These are phyloP conservation scores for Tribonema minus DNA, from an alignment of 108 stramenopile species.

Conservation along the genomic window DNA sequence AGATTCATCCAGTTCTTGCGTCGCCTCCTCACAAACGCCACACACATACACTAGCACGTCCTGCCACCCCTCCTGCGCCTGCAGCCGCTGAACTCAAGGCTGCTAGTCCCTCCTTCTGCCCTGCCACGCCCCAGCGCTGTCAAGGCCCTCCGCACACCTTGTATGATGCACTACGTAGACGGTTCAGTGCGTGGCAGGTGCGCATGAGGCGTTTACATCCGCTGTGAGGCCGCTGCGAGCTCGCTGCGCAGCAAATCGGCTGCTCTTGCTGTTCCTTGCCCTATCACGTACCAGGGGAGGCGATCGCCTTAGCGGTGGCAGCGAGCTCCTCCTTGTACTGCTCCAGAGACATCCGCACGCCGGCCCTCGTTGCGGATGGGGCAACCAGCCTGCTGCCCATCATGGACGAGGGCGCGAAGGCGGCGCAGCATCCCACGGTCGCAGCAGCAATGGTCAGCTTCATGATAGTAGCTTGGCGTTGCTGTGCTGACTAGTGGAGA, in stretches of 20 bases:
- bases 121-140: not conserved
- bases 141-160: no score
- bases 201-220: not conserved
- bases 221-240: not conserved
- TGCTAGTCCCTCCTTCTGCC: not conserved
- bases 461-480: no score
- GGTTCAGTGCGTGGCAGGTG: not conserved
- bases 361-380: not conserved
- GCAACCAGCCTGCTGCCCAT: not conserved
- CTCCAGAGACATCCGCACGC: conserved; percentile 26
- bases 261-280: not conserved
- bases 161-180: no score
- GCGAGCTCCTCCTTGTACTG: conserved; percentile 46
- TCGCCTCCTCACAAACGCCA: no score
- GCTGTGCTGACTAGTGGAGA: no score
- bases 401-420: conserved; percentile 26
- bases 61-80: not conserved
- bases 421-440: conserved; percentile 20
- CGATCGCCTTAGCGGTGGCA: conserved; percentile 37
- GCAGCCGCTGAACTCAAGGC: not conserved
- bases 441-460: conserved; percentile 30
- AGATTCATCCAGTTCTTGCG: no score
- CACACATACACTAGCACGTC: no score
- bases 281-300: conserved; percentile 20
- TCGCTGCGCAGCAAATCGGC: not conserved